Evolutionary conservation across 2,329 filamentous ascomycete genomes (phyloP).

Genomic region (Cyclaneusma minus): DNA sequence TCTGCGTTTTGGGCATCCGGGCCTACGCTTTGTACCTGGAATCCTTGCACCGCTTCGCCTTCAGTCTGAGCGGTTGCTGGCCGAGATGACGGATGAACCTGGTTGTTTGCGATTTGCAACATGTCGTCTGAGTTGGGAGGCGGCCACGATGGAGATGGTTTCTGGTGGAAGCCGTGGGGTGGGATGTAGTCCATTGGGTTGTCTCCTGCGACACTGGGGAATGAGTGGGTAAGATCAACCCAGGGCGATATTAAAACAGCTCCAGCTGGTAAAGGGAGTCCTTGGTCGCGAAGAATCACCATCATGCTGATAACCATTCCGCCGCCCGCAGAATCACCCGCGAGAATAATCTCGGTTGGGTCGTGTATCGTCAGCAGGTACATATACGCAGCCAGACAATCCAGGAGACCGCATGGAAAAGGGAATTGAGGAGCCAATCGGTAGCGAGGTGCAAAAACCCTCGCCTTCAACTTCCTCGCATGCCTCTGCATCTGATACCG

Average conservation of each 20-base stretch:
- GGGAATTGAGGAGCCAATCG: conserved; percentile 86
- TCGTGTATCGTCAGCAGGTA: conserved; percentile 64
- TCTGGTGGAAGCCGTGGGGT: conserved; percentile 73
- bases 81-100: no score
- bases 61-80: conserved; percentile 10
- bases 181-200: conserved; percentile 79
- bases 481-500: conserved; percentile 97
- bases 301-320: conserved; percentile 66
- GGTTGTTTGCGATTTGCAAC: conserved; percentile 26
- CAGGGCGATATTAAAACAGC: conserved; percentile 86
- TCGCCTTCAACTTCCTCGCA: conserved; percentile 81
- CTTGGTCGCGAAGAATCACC: conserved; percentile 67
- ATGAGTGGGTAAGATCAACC: conserved; percentile 92
- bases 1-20: conserved; percentile 9
- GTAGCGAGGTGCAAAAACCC: conserved; percentile 77
- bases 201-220: conserved; percentile 69
- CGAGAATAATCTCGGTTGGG: conserved; percentile 69
- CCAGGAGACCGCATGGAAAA: conserved; percentile 83
- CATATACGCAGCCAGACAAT: conserved; percentile 79
- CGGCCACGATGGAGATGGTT: conserved; percentile 82
- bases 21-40: conserved; percentile 17
- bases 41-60: conserved; percentile 20
- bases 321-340: conserved; percentile 85
- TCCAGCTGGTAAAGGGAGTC: conserved; percentile 72
- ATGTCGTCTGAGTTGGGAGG: conserved; percentile 72